Conservation (phyloP, 2,329 filamentous ascomycete species). For the Domatiomyces catenatus region DNA sequence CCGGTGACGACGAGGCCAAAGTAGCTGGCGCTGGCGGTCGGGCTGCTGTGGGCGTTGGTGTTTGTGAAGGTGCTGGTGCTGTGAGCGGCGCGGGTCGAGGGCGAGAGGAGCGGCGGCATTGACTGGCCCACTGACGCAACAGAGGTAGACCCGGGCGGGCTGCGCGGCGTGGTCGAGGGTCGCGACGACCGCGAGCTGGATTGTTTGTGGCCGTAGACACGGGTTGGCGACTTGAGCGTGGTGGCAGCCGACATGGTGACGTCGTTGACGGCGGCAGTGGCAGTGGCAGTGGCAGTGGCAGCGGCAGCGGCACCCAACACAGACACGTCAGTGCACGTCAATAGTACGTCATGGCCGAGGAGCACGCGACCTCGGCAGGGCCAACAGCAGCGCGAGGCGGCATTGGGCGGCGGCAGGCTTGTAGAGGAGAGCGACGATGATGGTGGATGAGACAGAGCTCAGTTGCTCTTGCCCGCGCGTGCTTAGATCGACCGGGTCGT, state of each 20-base stretch:
- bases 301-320: neutral
- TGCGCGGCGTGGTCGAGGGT: slow-evolving; percentile 35
- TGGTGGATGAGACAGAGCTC: too few relatives aligned
- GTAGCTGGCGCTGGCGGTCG: slow-evolving; percentile 59
- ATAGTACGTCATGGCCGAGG: neutral
- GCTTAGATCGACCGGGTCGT: too few relatives aligned
- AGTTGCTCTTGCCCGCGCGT: too few relatives aligned
- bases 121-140: slow-evolving; percentile 33
- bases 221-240: slow-evolving; percentile 16
- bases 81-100: slow-evolving; percentile 20
- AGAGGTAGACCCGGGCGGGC: slow-evolving; percentile 38
- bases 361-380: neutral
- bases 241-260: slow-evolving; percentile 17
- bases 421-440: neutral
- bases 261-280: too few relatives aligned
- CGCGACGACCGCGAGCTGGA: slow-evolving; percentile 15
- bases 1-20: slow-evolving; percentile 59
- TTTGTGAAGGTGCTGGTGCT: slow-evolving; percentile 20
- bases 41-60: slow-evolving; percentile 21
- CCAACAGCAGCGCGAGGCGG: neutral
- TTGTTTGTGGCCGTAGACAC: slow-evolving; percentile 12
- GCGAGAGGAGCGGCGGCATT: slow-evolving; percentile 37
- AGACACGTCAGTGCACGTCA: neutral
- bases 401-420: neutral
- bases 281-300: too few relatives aligned